Evolutionary conservation across 306 rosid species (phyloP).

Genomic region (Cucumis melo): DNA sequence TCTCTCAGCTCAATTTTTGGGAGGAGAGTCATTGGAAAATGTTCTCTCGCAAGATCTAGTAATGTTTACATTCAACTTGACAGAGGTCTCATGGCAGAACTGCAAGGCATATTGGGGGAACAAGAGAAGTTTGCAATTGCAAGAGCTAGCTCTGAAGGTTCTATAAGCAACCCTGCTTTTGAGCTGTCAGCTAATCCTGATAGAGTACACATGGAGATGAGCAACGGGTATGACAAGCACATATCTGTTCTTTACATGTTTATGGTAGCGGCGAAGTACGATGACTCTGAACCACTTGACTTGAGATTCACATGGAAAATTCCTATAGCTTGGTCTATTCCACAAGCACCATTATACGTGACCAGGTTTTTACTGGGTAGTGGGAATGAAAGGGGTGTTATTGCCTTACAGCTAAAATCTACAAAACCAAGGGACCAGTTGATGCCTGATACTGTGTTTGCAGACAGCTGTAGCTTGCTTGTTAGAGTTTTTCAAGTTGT

Average conservation of each 20-base stretch:
- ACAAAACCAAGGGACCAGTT: constrained; percentile 33
- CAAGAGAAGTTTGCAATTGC: constrained; percentile 15
- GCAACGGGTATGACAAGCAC: constrained; percentile 11
- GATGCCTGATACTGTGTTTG: constrained; percentile 15
- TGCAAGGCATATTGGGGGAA: constrained; percentile 38
- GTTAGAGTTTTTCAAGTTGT: constrained; percentile 84
- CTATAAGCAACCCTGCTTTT: constrained; percentile 37
- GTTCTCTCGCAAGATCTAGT: constrained; percentile 70
- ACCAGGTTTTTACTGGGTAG: constrained; percentile 83
- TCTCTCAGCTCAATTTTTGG: constrained; percentile 79
- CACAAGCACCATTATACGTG: constrained; percentile 65
- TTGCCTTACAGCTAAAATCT: constrained; percentile 73
- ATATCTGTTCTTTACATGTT: constrained; percentile 51
- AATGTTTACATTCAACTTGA: constrained; percentile 68
- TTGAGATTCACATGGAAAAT: constrained; percentile 64
- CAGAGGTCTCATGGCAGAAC: constrained; percentile 36
- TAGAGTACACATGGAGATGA: constrained; percentile 41
- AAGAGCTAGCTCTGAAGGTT: constrained; percentile 25
- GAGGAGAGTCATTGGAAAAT: constrained; percentile 52
- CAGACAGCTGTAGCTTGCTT: constrained; percentile 50
- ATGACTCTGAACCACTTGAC: constrained; percentile 49
- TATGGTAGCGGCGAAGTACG: constrained; percentile 35
- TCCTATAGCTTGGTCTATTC: constrained; percentile 67
- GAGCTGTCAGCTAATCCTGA: constrained; percentile 61
- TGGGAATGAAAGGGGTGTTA: constrained; percentile 91